Percentiles rank a stretch among this genome's conserved stretches.
These are phyloP conservation scores for Globisporangium iwayamae DNA, from an alignment of 352 stramenopile species.

Conservation along the genomic window DNA sequence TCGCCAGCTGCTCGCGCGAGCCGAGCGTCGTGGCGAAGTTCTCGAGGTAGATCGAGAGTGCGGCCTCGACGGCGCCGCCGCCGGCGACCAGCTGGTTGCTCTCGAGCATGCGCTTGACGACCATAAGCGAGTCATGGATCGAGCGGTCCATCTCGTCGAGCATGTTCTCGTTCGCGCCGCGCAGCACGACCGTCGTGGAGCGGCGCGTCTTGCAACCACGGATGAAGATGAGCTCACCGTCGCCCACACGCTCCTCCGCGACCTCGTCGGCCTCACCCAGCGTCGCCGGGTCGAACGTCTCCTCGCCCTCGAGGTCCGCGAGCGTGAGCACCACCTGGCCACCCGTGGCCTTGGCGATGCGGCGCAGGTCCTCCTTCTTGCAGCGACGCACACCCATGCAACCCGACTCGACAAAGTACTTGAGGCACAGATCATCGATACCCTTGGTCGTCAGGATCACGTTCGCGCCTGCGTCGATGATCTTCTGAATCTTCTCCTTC, in stretches of 20 bases:
- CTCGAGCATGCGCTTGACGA: conserved; percentile 99
- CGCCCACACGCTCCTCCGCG: conserved; percentile 95
- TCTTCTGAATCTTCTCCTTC: conserved; percentile 99
- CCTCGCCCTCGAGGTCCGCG: conserved; percentile 98
- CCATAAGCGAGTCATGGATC: conserved; percentile 98
- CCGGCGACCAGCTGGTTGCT: conserved; percentile 98
- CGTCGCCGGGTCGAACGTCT: conserved; percentile 93
- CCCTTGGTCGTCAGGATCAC: conserved; percentile 99
- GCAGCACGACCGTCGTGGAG: conserved; percentile 96
- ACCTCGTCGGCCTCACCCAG: conserved; percentile 94
- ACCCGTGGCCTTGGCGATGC: conserved; percentile 98
- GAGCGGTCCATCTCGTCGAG: conserved; percentile 99
- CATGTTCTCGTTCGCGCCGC: conserved; percentile 99
- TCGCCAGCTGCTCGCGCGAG: conserved; percentile 97
- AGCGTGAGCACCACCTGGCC: conserved; percentile 96
- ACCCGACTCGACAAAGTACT: conserved; percentile 99
- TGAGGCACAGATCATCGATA: conserved; percentile 99
- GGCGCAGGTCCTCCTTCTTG: conserved; percentile 97
- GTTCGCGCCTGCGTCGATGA: conserved; percentile 97
- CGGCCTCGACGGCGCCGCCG: conserved; percentile 97
- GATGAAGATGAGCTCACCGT: conserved; percentile 99
- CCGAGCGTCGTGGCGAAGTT: conserved; percentile 97
- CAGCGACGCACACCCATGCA: conserved; percentile 96
- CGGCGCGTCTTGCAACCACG: conserved; percentile 94
- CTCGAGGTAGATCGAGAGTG: conserved; percentile 97